Evolutionary conservation across 306 rosid species (phyloP).

Genomic region (Prunus fruticosa): DNA sequence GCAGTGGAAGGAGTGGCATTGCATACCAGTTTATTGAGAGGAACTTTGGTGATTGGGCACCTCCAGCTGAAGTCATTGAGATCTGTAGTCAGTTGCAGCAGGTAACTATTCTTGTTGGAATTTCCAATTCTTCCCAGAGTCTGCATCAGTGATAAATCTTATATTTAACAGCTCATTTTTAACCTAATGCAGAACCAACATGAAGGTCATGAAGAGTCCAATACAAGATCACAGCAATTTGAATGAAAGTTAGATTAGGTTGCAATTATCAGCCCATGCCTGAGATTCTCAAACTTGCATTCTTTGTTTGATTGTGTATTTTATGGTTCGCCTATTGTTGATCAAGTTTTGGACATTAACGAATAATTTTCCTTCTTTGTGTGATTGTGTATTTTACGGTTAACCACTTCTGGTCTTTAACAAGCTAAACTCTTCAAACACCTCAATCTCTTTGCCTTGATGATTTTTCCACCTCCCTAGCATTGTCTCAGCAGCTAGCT

Average conservation of each 20-base stretch:
- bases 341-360: too few relatives aligned
- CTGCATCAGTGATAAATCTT: conserved; percentile 10
- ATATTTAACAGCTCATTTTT: conserved; percentile 23
- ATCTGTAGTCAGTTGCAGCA: conserved; percentile 67
- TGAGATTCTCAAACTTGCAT: conserved; percentile 1
- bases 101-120: conserved; percentile 36
- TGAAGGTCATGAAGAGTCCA: conserved; percentile 31
- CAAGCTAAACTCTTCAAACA: too few relatives aligned
- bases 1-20: conserved; percentile 67
- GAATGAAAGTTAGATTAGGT: conserved; percentile 4
- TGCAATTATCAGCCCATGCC: background rate
- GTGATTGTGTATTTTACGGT: too few relatives aligned
- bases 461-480: too few relatives aligned
- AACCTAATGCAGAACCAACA: conserved; percentile 49
- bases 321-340: too few relatives aligned
- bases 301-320: too few relatives aligned
- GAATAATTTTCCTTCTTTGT: too few relatives aligned
- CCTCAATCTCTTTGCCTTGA: too few relatives aligned
- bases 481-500: too few relatives aligned
- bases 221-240: conserved; percentile 20
- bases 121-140: background rate
- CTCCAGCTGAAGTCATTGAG: conserved; percentile 71
- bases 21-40: conserved; percentile 90
- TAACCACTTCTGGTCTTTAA: too few relatives aligned
- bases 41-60: conserved; percentile 96